Conservation (phyloP, 768 basidiomycete species). For the Goffeauzyma gilvescens region DNA sequence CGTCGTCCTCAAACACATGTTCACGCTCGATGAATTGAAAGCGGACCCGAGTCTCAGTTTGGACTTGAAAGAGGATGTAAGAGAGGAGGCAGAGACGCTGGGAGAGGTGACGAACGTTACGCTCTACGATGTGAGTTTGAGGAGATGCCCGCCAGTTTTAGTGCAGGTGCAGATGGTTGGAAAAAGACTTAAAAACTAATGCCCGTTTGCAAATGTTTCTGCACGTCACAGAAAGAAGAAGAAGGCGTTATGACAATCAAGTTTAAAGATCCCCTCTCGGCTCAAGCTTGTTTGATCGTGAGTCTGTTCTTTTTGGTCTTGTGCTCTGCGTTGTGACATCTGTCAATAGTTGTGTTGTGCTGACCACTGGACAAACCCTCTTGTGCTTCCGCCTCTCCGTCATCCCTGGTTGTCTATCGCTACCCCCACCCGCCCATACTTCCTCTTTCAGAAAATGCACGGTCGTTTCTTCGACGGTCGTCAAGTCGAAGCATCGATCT, state of each 20-base stretch:
- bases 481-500: conserved; percentile 53
- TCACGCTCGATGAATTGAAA: conserved; percentile 63
- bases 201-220: background rate
- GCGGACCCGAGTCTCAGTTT: conserved; percentile 67
- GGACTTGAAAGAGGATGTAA: conserved; percentile 87
- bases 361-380: no score
- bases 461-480: conserved; percentile 77
- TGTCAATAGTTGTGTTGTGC: no score
- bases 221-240: conserved; percentile 50
- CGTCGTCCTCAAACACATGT: conserved; percentile 91
- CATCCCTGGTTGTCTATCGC: no score
- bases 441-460: conserved; percentile 79
- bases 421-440: no score
- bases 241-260: conserved; percentile 94
- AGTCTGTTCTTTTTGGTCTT: conserved; percentile 33
- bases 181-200: conserved; percentile 2
- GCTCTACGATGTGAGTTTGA: conserved; percentile 76
- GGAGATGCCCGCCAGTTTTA: background rate
- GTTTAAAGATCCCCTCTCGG: conserved; percentile 77
- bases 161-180: background rate
- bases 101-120: conserved; percentile 93
- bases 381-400: no score
- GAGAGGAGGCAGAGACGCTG: conserved; percentile 71
- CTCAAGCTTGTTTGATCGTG: conserved; percentile 76
- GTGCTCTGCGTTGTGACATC: background rate